Percentiles rank a stretch among this genome's conserved stretches.
Conservation (phyloP, 106 monocot genomes). For the Gastrodia elata region DNA sequence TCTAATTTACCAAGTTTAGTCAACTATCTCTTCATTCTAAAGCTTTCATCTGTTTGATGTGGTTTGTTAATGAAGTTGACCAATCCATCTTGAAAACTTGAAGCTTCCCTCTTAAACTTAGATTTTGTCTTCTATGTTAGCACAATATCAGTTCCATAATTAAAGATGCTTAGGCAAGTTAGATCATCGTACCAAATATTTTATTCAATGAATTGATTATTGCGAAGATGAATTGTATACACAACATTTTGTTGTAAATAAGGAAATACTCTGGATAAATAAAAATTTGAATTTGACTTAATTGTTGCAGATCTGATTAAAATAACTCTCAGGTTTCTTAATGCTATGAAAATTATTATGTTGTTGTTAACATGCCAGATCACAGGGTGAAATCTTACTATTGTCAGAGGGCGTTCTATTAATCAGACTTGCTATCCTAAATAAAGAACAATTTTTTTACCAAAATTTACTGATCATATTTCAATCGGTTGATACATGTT, state of each 20-base stretch:
- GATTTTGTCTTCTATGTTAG: not conserved
- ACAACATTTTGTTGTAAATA: not conserved
- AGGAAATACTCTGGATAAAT: not conserved
- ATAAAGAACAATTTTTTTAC: not conserved
- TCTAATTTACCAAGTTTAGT: not conserved
- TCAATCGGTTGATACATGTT: not conserved
- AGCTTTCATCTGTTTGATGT: not conserved
- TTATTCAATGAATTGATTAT: not conserved
- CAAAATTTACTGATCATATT: not conserved
- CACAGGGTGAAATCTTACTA: not conserved
- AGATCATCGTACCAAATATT: not conserved
- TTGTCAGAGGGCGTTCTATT: not conserved
- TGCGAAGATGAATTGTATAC: not conserved
- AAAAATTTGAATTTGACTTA: not conserved
- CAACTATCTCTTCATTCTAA: not conserved
- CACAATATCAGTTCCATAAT: not conserved
- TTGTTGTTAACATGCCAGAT: not conserved
- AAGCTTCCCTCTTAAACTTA: not conserved
- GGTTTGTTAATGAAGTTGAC: not conserved
- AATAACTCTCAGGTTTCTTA: not conserved
- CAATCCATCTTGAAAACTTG: not conserved
- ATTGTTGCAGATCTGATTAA: not conserved
- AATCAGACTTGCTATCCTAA: not conserved
- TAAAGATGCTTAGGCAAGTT: not conserved
- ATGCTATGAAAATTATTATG: not conserved